phyloP scores from a whole-genome alignment of 2,329 filamentous ascomycete species.

The Paraphoma chrysanthemicola region DNA sequence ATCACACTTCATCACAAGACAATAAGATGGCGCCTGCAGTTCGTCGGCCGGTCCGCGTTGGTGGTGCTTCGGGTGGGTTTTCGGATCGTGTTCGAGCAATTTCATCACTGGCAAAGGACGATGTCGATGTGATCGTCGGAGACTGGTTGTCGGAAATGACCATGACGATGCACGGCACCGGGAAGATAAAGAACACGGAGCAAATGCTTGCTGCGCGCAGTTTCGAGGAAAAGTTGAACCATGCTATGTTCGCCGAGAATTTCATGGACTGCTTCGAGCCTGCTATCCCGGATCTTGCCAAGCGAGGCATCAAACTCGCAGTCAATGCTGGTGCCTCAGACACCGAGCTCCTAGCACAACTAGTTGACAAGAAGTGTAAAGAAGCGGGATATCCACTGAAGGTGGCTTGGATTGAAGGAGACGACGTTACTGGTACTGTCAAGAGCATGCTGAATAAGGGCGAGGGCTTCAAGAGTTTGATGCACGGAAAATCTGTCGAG shows the following conservation, averaged over 20 bases:
- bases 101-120: slow-evolving; percentile 48
- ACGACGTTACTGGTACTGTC: slow-evolving; percentile 45
- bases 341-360: slow-evolving; percentile 32
- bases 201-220: slow-evolving; percentile 50
- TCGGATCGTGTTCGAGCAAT: slow-evolving; percentile 54
- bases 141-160: slow-evolving; percentile 42
- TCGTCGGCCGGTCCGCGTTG: slow-evolving; percentile 49
- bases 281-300: slow-evolving; percentile 41
- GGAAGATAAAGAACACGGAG: slow-evolving; percentile 41
- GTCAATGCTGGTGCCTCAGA: slow-evolving; percentile 43
- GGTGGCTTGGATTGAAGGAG: slow-evolving; percentile 54
- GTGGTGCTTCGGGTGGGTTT: slow-evolving; percentile 54
- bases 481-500: slow-evolving; percentile 46
- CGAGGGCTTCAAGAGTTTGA: slow-evolving; percentile 43
- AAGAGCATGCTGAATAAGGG: slow-evolving; percentile 49
- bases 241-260: slow-evolving; percentile 44
- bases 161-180: slow-evolving; percentile 38
- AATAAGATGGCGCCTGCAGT: slow-evolving; percentile 27
- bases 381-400: slow-evolving; percentile 34
- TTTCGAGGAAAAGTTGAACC: slow-evolving; percentile 47
- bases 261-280: slow-evolving; percentile 58
- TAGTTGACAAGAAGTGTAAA: slow-evolving; percentile 34
- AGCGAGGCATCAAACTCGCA: slow-evolving; percentile 37
- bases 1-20: neutral
- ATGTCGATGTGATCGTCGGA: slow-evolving; percentile 43